Evolutionary conservation across 495 filamentous ascomycete genomes (phyloP).

Genomic region (Neurospora intermedia): DNA sequence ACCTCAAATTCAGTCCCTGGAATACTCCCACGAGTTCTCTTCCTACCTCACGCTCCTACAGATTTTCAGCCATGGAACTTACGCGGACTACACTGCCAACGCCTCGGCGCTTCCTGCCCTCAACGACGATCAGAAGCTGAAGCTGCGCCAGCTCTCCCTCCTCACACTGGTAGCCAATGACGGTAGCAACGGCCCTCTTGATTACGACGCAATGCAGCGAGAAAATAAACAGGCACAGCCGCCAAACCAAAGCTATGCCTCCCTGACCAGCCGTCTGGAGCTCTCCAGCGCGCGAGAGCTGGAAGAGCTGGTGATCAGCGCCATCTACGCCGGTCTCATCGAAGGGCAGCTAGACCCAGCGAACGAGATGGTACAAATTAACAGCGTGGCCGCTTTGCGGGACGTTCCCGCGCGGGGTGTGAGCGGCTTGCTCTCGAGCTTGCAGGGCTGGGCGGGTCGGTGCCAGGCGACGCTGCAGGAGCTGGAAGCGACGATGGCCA

Average conservation of each 20-base stretch:
- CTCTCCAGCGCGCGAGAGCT: slow-evolving; percentile 59
- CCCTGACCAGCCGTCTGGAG: slow-evolving; percentile 54
- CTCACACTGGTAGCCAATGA: slow-evolving; percentile 55
- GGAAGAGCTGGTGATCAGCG: slow-evolving; percentile 80
- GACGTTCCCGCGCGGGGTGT: slow-evolving; percentile 63
- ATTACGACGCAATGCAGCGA: neutral
- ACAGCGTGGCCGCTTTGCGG: slow-evolving; percentile 70
- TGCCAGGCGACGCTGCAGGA: slow-evolving; percentile 65
- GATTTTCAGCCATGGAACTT: slow-evolving; percentile 92
- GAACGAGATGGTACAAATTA: slow-evolving; percentile 59
- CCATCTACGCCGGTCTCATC: slow-evolving; percentile 79
- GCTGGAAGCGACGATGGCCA: slow-evolving; percentile 60
- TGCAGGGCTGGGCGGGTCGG: slow-evolving; percentile 64
- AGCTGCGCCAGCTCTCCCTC: slow-evolving; percentile 86
- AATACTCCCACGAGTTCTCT: slow-evolving; percentile 31
- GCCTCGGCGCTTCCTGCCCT: slow-evolving; percentile 54
- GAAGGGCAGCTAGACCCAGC: slow-evolving; percentile 72
- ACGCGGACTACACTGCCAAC: slow-evolving; percentile 51
- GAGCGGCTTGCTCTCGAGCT: slow-evolving; percentile 49
- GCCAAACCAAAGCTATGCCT: slow-evolving; percentile 52
- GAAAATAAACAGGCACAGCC: neutral
- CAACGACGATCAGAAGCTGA: slow-evolving; percentile 60
- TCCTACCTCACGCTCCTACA: slow-evolving; percentile 63
- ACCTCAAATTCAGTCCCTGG: slow-evolving; percentile 68
- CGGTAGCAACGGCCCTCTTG: slow-evolving; percentile 23